Evolutionary conservation across 1,284 basidiomycete species (phyloP).

Genomic region (Microbotryum saponariae): DNA sequence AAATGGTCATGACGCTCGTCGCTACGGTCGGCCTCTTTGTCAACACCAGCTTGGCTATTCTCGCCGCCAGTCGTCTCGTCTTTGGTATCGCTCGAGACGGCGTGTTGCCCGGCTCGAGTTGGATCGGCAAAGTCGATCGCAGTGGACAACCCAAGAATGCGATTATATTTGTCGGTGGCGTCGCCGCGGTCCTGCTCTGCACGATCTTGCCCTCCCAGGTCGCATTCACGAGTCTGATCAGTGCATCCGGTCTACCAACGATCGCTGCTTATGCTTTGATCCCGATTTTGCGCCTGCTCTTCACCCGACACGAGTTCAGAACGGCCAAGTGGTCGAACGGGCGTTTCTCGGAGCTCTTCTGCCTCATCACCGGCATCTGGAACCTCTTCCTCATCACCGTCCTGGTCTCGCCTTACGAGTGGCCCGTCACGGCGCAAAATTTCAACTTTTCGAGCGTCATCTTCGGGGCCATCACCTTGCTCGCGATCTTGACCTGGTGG

Average conservation of each 20-base stretch:
- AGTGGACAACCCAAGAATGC: conserved; percentile 62
- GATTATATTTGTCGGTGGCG: conserved; percentile 32
- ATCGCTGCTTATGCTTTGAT: conserved; percentile 76
- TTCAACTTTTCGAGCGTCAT: conserved; percentile 73
- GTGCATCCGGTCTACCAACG: conserved; percentile 69
- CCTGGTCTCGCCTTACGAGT: conserved; percentile 70
- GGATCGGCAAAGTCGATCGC: conserved; percentile 64
- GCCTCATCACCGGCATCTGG: conserved; percentile 58
- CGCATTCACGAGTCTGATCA: conserved; percentile 75
- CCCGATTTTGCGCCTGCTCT: conserved; percentile 57
- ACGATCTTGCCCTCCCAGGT: conserved; percentile 76
- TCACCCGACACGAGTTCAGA: conserved; percentile 67
- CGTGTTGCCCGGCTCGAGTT: conserved; percentile 66
- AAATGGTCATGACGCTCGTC: conserved; percentile 73
- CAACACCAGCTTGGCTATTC: conserved; percentile 72
- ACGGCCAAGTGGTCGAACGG: conserved; percentile 63
- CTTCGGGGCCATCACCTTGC: conserved; percentile 64
- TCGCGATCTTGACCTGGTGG: conserved; percentile 66
- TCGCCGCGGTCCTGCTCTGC: conserved; percentile 62
- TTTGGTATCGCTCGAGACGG: conserved; percentile 82
- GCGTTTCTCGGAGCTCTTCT: conserved; percentile 57
- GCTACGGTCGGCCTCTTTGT: conserved; percentile 68
- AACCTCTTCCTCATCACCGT: conserved; percentile 49
- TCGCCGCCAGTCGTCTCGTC: conserved; percentile 72
- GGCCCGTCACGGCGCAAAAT: conserved; percentile 60